Percentiles rank a stretch among this genome's conserved stretches.
Conservation (phyloP, 306 rosid species). For the Acmispon strigosus region DNA sequence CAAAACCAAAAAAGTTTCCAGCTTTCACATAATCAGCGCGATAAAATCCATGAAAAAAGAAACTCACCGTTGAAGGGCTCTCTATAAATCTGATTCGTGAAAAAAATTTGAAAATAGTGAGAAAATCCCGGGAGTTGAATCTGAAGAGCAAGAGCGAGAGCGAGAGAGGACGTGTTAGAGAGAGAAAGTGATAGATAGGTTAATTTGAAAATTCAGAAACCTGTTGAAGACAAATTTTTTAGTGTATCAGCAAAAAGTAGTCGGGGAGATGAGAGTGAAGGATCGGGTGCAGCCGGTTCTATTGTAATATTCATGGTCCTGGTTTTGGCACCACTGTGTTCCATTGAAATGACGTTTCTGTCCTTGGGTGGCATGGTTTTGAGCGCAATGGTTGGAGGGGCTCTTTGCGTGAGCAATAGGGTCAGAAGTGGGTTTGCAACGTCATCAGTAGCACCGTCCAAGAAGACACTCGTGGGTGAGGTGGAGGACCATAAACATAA, state of each 20-base stretch:
- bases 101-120: neutral
- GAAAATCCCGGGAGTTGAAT: neutral
- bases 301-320: neutral
- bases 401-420: neutral
- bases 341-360: rapidly evolving
- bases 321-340: neutral
- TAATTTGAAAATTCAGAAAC: conserved; percentile 37
- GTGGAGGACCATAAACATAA: neutral
- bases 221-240: conserved; percentile 57
- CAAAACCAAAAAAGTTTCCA: conserved; percentile 18
- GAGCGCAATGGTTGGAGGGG: neutral
- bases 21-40: conserved; percentile 10
- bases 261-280: conserved; percentile 11
- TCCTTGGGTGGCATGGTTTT: neutral
- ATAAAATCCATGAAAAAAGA: conserved; percentile 9
- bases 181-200: conserved; percentile 34
- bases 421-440: conserved; percentile 14
- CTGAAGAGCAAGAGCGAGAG: conserved; percentile 1
- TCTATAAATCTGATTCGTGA: neutral
- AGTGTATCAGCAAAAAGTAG: conserved; percentile 37
- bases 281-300: conserved; percentile 19
- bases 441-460: conserved; percentile 34
- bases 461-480: neutral
- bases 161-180: conserved; percentile 1
- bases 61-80: conserved; percentile 12